Conservation (phyloP, 768 basidiomycete species). For the Roridomyces roridus region DNA sequence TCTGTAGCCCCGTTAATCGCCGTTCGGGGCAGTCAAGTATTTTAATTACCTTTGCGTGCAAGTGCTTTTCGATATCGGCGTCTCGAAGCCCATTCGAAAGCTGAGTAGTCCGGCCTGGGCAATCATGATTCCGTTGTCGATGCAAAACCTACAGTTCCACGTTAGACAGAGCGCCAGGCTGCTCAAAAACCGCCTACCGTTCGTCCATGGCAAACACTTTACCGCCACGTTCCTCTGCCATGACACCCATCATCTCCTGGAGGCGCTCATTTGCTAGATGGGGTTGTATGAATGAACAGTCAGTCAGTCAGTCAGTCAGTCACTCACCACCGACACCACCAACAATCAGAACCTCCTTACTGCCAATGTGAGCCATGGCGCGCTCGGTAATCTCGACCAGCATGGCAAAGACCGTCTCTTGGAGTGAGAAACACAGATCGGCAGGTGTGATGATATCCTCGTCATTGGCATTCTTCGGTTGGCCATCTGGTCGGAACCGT, state of each 20-base stretch:
- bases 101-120: conserved; percentile 95
- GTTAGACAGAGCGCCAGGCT: background rate
- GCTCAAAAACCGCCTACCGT: conserved; percentile 55
- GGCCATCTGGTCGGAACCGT: conserved; percentile 66
- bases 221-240: conserved; percentile 91
- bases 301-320: background rate
- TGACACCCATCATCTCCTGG: conserved; percentile 99
- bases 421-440: conserved; percentile 96
- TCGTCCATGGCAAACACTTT: conserved; percentile 96
- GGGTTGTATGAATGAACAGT: background rate
- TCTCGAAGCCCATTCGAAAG: conserved; percentile 88
- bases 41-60: conserved; percentile 85
- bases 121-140: conserved; percentile 99
- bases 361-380: conserved; percentile 98
- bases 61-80: conserved; percentile 77
- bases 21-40: no score
- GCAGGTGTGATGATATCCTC: conserved; percentile 87
- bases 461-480: conserved; percentile 44
- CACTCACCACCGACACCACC: conserved; percentile 98
- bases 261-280: conserved; percentile 83
- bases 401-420: conserved; percentile 98
- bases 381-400: conserved; percentile 98
- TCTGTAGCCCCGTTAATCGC: conserved; percentile 46
- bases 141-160: conserved; percentile 79
- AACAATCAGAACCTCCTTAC: conserved; percentile 94